These are phyloP conservation scores for Verticillium nonalfalfae DNA, from an alignment of 2,329 filamentous ascomycete species.

Conservation along the genomic window DNA sequence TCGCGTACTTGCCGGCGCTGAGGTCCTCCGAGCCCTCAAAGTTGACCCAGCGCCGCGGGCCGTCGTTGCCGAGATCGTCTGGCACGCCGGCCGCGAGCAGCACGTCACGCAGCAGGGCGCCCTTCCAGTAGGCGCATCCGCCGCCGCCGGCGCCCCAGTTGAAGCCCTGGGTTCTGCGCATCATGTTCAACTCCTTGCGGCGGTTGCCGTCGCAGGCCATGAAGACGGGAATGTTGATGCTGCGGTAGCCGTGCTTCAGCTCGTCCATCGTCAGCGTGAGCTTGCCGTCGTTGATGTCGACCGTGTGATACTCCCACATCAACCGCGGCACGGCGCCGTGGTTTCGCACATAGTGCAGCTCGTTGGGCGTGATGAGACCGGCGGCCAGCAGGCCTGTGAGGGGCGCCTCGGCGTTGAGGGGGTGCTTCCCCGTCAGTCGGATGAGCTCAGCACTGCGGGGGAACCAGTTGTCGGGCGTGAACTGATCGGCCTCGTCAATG, in stretches of 20 bases:
- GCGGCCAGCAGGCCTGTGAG: constrained; percentile 34
- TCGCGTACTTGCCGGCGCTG: constrained; percentile 40
- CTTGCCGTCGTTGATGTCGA: constrained; percentile 34
- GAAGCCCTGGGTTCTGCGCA: constrained; percentile 40
- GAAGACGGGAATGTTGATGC: constrained; percentile 39
- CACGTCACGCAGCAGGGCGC: constrained; percentile 36
- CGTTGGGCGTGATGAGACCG: constrained; percentile 43
- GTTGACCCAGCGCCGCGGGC: constrained; percentile 31
- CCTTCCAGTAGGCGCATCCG: constrained; percentile 45
- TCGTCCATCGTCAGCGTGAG: constrained; percentile 35
- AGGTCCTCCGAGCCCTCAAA: constrained; percentile 42
- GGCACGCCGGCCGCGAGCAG: constrained; percentile 31
- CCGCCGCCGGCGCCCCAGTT: constrained; percentile 37
- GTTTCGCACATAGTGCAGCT: constrained; percentile 45
- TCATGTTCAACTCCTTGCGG: constrained; percentile 44
- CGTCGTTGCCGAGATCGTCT: constrained; percentile 5
- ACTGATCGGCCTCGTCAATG: constrained; percentile 37
- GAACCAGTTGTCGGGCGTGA: constrained; percentile 47
- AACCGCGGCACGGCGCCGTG: constrained; percentile 45
- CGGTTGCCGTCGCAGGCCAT: constrained; percentile 44
- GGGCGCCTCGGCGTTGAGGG: constrained; percentile 41
- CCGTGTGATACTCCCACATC: constrained; percentile 39
- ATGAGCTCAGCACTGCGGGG: constrained; percentile 38
- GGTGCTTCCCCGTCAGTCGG: constrained; percentile 45
- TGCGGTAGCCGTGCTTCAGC: constrained; percentile 31